Evolutionary conservation across 2,329 filamentous ascomycete genomes (phyloP), one percentile per base, ranked within the genome.

Genomic region (Alternaria arborescens): DNA sequence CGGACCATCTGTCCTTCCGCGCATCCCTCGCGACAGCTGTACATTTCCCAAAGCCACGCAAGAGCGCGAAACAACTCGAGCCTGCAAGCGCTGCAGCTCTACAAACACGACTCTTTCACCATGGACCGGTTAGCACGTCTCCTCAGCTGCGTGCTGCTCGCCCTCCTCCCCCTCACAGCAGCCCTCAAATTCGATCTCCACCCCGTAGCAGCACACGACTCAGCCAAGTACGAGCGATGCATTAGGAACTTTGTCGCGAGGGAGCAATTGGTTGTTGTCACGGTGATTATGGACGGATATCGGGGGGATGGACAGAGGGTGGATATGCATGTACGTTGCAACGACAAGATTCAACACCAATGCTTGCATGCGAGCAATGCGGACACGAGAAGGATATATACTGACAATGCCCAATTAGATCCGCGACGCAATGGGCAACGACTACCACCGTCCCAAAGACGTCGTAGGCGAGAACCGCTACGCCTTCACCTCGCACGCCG

Each of bases 241-340:
- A 91, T 99, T 80, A 89, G 94, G 79, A 99, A 99, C 84, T 99
- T 97, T 80, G 94, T 97, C 68, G 87, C 88, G 63, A 91, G 89
- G 81, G 93, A 97, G 77, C 97, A 95, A 67, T 84, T 99, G 68
- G 95, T 99, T 42, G 94, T 98, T 34, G 94, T 99, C 54, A 98
- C 94, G 58, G 92, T 94, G 56, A 97, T 89, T 61, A 86, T 97
- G 58, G 88, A 90, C 77, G 95, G 95, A n/a, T 83, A 83, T 69
- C 92, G 90, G 81, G 94, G 93, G 60, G 95, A 99, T 84, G 95
- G 95, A 54, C 94, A 97, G 88, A 83, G 87, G 71, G 88, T 98
- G 67, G 97, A 98, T 80, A 95, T 99, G 86, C 90, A 97, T 82
- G 94, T 97, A 84, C 66, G 87, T 86, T 44, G n/a, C 20, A 24